Conservation (phyloP, 208 protist genomes). For the Crithidia thermophila region DNA sequence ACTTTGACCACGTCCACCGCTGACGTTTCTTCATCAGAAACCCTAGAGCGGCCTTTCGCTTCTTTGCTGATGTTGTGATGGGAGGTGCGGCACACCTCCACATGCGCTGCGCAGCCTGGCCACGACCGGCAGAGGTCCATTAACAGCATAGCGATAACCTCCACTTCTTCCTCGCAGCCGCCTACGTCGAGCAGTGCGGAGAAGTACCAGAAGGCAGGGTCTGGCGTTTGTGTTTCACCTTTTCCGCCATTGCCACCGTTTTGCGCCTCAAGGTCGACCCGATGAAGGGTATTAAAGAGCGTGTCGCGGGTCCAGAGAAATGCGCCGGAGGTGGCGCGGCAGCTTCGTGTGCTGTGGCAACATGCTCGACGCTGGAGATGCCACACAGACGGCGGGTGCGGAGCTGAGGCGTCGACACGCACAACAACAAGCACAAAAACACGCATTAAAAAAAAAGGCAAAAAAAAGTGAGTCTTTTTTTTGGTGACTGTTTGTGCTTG, state of each 20-base stretch:
- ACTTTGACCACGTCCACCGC: not conserved
- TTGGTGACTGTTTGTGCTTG: no score
- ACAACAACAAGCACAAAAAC: constrained; percentile 30
- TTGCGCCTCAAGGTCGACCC: not conserved
- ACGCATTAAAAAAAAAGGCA: constrained; percentile 2
- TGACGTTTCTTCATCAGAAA: no score
- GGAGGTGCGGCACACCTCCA: constrained; percentile 21
- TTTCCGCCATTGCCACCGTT: not conserved
- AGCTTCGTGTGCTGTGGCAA: not conserved
- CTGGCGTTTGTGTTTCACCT: not conserved
- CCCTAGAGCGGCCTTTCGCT: not conserved
- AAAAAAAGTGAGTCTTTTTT: not conserved
- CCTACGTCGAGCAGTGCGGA: constrained; percentile 25
- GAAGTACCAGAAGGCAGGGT: constrained; percentile 16
- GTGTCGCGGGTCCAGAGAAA: constrained; percentile 19
- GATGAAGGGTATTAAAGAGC: constrained; percentile 22
- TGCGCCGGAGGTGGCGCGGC: constrained; percentile 23
- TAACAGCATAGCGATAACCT: constrained; percentile 22
- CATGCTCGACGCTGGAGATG: constrained; percentile 23
- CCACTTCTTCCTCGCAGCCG: constrained; percentile 22
- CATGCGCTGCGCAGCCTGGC: constrained; percentile 15
- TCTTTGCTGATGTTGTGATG: not conserved
- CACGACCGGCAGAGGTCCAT: constrained; percentile 20
- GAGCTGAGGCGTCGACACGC: not conserved
- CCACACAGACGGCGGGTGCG: constrained; percentile 31